Conservation (phyloP, 2,329 filamentous ascomycete genomes). For the Claviceps spartinae region DNA sequence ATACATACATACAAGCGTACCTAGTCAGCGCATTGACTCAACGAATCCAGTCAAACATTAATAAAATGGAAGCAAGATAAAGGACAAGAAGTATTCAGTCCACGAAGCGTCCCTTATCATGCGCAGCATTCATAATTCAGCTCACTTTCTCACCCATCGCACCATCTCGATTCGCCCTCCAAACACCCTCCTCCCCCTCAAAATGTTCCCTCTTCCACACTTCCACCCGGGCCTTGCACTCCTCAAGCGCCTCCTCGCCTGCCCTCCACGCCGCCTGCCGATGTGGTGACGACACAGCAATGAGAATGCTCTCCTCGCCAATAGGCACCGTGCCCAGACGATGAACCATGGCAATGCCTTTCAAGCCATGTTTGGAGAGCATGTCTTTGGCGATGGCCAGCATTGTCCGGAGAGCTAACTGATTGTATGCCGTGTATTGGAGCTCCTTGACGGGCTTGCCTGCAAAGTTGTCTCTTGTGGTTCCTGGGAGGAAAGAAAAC, state of each 20-base stretch:
- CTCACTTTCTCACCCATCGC: constrained; percentile 37
- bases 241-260: constrained; percentile 78
- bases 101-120: no score
- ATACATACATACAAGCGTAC: no score
- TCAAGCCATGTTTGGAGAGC: constrained; percentile 46
- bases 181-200: constrained; percentile 61
- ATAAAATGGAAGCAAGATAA: no score
- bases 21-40: no score
- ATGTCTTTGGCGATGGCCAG: constrained; percentile 47
- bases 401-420: constrained; percentile 57
- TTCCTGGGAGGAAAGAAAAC: constrained; percentile 35
- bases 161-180: constrained; percentile 79
- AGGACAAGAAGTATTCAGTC: no score
- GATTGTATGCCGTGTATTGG: constrained; percentile 60
- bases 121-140: background rate
- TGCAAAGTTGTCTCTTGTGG: constrained; percentile 63
- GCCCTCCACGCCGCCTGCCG: constrained; percentile 74
- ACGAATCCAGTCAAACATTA: no score
- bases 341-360: constrained; percentile 68
- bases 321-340: constrained; percentile 75
- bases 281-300: constrained; percentile 75
- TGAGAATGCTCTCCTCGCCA: constrained; percentile 84
- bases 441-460: constrained; percentile 60
- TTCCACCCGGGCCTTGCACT: constrained; percentile 77
- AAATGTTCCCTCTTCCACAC: constrained; percentile 94